Percentiles rank a stretch among this genome's conserved stretches.
Conservation (phyloP, 257 asterid species). For the Salvia hispanica region DNA sequence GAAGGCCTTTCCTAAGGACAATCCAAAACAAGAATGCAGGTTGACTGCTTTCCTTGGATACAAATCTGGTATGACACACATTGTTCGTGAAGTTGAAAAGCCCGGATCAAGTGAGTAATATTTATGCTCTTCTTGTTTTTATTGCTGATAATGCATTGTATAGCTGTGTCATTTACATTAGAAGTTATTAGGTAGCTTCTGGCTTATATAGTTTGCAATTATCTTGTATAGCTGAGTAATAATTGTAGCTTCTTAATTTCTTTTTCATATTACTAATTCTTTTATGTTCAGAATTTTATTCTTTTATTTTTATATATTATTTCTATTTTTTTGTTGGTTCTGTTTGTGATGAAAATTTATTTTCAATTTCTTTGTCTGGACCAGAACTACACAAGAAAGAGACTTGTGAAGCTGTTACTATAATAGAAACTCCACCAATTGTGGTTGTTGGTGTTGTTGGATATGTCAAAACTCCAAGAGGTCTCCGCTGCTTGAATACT, state of each 20-base stretch:
- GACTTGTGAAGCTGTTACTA: constrained; percentile 65
- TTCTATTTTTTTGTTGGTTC: too few relatives aligned
- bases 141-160: too few relatives aligned
- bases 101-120: constrained; percentile 56
- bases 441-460: constrained; percentile 67
- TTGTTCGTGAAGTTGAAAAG: constrained; percentile 61
- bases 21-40: constrained; percentile 51
- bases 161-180: too few relatives aligned
- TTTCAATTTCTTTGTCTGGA: neutral
- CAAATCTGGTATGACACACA: constrained; percentile 72
- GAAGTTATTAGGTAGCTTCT: too few relatives aligned
- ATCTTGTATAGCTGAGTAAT: too few relatives aligned
- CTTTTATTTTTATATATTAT: too few relatives aligned
- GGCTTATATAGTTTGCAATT: too few relatives aligned
- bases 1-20: constrained; percentile 69
- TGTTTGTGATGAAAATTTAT: neutral
- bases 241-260: too few relatives aligned
- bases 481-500: constrained; percentile 61
- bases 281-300: too few relatives aligned
- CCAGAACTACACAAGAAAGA: constrained; percentile 67
- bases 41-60: constrained; percentile 61
- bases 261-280: too few relatives aligned
- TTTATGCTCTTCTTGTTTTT: neutral
- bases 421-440: constrained; percentile 62
- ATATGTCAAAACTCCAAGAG: constrained; percentile 63